Evolutionary conservation across 306 rosid genomes (phyloP).

Genomic region (Cucurbita argyrosperma): DNA sequence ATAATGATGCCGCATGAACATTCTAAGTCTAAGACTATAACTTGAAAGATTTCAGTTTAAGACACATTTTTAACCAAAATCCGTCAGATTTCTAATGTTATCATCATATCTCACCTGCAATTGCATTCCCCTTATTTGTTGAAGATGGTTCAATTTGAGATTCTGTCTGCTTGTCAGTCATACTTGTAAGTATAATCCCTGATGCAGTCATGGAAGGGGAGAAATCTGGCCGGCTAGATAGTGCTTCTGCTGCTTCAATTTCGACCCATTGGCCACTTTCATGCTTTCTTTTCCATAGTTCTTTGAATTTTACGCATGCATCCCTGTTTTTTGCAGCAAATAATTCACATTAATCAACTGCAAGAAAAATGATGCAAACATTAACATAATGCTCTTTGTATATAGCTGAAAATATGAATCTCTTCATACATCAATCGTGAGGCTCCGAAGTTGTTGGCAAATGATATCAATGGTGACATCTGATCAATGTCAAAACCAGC

Average conservation of each 20-base stretch:
- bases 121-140: conserved; percentile 38
- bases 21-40: background rate
- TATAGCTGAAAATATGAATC: conserved; percentile 9
- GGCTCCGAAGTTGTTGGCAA: conserved; percentile 89
- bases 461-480: conserved; percentile 60
- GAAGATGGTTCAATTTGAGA: conserved; percentile 26
- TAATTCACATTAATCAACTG: conserved; percentile 10
- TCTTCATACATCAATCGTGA: conserved; percentile 60
- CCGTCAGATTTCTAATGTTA: background rate
- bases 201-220: conserved; percentile 45
- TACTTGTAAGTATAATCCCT: conserved; percentile 48
- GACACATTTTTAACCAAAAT: background rate
- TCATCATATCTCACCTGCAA: conserved; percentile 30
- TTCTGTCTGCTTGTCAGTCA: conserved; percentile 28
- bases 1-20: background rate
- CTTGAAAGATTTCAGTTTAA: background rate
- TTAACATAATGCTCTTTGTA: background rate
- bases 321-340: conserved; percentile 36
- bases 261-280: conserved; percentile 98
- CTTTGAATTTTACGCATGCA: conserved; percentile 63
- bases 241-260: conserved; percentile 71
- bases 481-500: conserved; percentile 85
- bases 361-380: conserved; percentile 6
- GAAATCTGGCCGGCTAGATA: conserved; percentile 46
- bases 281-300: conserved; percentile 89